Evolutionary conservation across 352 stramenopile genomes (phyloP).

Genomic region (Pythium periplocum): DNA sequence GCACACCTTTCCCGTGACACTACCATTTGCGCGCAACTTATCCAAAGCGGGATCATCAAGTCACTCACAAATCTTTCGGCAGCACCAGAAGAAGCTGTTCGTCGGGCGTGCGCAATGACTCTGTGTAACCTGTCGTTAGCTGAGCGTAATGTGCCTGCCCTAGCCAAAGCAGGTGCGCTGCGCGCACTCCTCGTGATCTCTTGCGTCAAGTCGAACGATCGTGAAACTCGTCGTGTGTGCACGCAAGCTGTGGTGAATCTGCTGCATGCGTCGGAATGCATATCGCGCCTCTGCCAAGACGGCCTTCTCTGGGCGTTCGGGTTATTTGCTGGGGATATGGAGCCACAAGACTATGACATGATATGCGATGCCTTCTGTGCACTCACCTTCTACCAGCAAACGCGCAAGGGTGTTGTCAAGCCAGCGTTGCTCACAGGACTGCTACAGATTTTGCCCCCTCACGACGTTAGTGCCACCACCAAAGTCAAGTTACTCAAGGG

Average conservation of each 20-base stretch:
- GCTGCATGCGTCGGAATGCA: conserved; percentile 34
- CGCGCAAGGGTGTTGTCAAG: conserved; percentile 44
- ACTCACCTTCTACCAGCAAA: conserved; percentile 43
- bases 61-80: conserved; percentile 59
- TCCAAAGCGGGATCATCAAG: conserved; percentile 59
- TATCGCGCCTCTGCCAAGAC: conserved; percentile 61
- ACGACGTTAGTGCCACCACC: conserved; percentile 9
- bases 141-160: conserved; percentile 83
- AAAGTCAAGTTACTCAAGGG: conserved; percentile 43
- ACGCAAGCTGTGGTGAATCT: conserved; percentile 70
- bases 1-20: conserved; percentile 45
- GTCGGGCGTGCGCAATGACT: conserved; percentile 78
- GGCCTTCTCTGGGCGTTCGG: conserved; percentile 66
- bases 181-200: conserved; percentile 83
- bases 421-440: conserved; percentile 30
- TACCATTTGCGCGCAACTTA: conserved; percentile 41
- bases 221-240: conserved; percentile 65
- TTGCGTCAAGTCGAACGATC: conserved; percentile 79
- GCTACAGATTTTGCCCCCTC: conserved; percentile 31
- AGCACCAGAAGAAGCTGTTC: conserved; percentile 64
- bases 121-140: conserved; percentile 91
- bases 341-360: conserved; percentile 51
- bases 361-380: conserved; percentile 63
- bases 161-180: conserved; percentile 86
- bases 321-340: conserved; percentile 51